Evolutionary conservation across 495 filamentous ascomycete genomes (phyloP).

Genomic region (Endocarpon pusillum): DNA sequence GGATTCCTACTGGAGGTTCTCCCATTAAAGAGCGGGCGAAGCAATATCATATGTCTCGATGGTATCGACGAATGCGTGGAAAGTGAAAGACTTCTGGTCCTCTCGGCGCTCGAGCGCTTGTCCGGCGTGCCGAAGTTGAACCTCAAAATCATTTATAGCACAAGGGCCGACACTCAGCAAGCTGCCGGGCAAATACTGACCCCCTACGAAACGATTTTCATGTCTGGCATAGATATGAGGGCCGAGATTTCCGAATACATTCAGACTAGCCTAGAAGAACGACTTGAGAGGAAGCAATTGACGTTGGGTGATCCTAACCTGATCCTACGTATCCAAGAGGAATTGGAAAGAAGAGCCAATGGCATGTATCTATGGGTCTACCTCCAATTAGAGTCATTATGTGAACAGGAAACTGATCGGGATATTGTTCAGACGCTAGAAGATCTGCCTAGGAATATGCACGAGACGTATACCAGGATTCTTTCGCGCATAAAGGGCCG

Average conservation of each 20-base stretch:
- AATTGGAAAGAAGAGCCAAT: slow-evolving; percentile 5
- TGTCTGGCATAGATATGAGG: slow-evolving; percentile 22
- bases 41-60: slow-evolving; percentile 21
- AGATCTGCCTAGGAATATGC: too few relatives aligned
- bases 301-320: slow-evolving; percentile 19
- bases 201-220: slow-evolving; percentile 6
- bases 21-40: slow-evolving; percentile 7
- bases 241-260: slow-evolving; percentile 24
- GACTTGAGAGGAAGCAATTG: slow-evolving; percentile 16
- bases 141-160: slow-evolving; percentile 16
- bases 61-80: slow-evolving; percentile 21
- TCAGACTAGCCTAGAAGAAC: slow-evolving; percentile 15
- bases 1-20: slow-evolving; percentile 12
- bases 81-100: slow-evolving; percentile 10
- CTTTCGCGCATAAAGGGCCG: too few relatives aligned
- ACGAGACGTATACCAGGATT: too few relatives aligned
- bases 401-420: too few relatives aligned
- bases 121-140: slow-evolving; percentile 11
- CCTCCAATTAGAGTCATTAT: too few relatives aligned
- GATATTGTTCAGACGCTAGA: too few relatives aligned
- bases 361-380: too few relatives aligned
- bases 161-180: slow-evolving; percentile 13
- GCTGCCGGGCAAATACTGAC: slow-evolving; percentile 6
- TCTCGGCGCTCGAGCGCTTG: slow-evolving; percentile 10
- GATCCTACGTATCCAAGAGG: slow-evolving; percentile 13